Conservation (phyloP, 257 asterid species). For the Apocynum venetum region DNA sequence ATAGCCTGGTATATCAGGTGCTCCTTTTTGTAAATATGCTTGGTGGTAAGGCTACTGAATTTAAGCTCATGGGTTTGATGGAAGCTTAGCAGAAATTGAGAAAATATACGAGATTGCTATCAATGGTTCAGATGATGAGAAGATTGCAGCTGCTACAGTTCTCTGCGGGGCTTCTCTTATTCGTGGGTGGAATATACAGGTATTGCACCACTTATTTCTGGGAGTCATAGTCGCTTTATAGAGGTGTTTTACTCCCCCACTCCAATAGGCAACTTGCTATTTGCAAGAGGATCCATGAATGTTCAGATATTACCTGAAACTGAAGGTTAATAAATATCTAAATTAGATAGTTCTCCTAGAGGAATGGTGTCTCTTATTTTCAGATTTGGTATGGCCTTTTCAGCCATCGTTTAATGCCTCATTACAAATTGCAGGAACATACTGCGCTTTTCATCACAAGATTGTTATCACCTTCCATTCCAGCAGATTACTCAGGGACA, state of each 20-base stretch:
- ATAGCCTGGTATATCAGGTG: slow-evolving; percentile 25
- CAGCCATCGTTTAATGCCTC: neutral
- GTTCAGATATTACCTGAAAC: neutral
- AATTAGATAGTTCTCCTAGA: neutral
- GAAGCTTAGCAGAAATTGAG: slow-evolving; percentile 98
- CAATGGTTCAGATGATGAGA: slow-evolving; percentile 87
- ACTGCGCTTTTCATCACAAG: slow-evolving; percentile 62
- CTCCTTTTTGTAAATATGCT: slow-evolving; percentile 17
- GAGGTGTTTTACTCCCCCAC: neutral
- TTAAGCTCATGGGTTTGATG: slow-evolving; percentile 57
- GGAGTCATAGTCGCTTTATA: slow-evolving; percentile 6
- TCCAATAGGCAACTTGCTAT: neutral
- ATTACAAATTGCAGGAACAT: slow-evolving; percentile 64
- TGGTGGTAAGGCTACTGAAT: slow-evolving; percentile 52
- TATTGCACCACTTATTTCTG: slow-evolving; percentile 19
- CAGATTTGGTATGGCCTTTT: neutral
- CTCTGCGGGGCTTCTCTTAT: slow-evolving; percentile 89
- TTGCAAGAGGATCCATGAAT: neutral
- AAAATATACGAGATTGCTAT: slow-evolving; percentile 83
- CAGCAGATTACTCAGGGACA: slow-evolving; percentile 63
- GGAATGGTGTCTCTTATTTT: neutral
- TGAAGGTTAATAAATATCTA: neutral
- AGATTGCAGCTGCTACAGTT: slow-evolving; percentile 87
- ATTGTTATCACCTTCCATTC: slow-evolving; percentile 79
- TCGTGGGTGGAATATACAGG: slow-evolving; percentile 99